Percentiles rank a stretch among this genome's conserved stretches.
phyloP scores from a whole-genome alignment of 805 yeast species.

The Torulaspora delbrueckii region DNA sequence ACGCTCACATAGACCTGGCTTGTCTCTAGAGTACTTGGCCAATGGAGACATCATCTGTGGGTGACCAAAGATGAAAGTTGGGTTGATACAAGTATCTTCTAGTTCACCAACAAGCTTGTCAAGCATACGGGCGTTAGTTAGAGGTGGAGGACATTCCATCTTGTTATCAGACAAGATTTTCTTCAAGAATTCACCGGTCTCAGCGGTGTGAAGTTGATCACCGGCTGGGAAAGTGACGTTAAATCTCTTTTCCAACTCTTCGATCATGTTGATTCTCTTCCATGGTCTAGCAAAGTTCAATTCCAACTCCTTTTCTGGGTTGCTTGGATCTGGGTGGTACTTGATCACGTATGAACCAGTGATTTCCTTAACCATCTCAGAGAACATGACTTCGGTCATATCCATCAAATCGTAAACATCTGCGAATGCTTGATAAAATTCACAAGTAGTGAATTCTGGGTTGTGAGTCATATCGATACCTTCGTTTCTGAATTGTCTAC shows the following conservation, averaged over 20 bases:
- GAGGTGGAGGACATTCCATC: slow-evolving; percentile 82
- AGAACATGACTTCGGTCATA: slow-evolving; percentile 85
- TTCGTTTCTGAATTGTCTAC: slow-evolving; percentile 98
- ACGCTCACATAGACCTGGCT: slow-evolving; percentile 95
- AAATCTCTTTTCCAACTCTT: slow-evolving; percentile 82
- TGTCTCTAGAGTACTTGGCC: slow-evolving; percentile 90
- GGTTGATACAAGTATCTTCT: slow-evolving; percentile 92
- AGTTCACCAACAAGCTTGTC: slow-evolving; percentile 96
- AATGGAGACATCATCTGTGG: slow-evolving; percentile 99
- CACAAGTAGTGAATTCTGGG: slow-evolving; percentile 99
- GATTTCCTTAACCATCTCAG: slow-evolving; percentile 95
- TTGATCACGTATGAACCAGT: slow-evolving; percentile 81
- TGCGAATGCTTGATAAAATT: slow-evolving; percentile 96
- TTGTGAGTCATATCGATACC: slow-evolving; percentile 98
- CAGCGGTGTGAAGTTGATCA: slow-evolving; percentile 87
- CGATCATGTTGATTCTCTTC: slow-evolving; percentile 98
- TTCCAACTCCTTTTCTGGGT: slow-evolving; percentile 73
- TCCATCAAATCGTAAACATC: slow-evolving; percentile 93
- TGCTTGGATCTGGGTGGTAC: slow-evolving; percentile 94
- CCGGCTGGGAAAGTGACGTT: slow-evolving; percentile 93
- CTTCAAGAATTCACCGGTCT: slow-evolving; percentile 87
- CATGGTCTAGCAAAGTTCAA: slow-evolving; percentile 94
- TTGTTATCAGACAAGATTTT: slow-evolving; percentile 70
- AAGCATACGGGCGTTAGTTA: slow-evolving; percentile 97
- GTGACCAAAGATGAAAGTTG: slow-evolving; percentile 96